Percentiles rank a stretch among this genome's conserved stretches.
Evolutionary conservation across 78 protist species (phyloP).

Genomic region (slime mould (Dictyostelium discoideum)): dicty_2.7 NC_007091.3:2382501-2383000

Average conservation of each 20-base stretch:
- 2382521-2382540: background rate
- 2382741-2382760: slow-evolving; percentile 39
- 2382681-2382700: slow-evolving; percentile 69
- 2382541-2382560: slow-evolving; percentile 60
- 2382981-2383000: background rate
- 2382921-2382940: background rate
- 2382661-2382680: slow-evolving; percentile 50
- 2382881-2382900: background rate
- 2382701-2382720: slow-evolving; percentile 60
- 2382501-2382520: slow-evolving; percentile 45
- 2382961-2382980: background rate
- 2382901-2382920: background rate
- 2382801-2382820: slow-evolving; percentile 31
- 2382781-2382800: slow-evolving; percentile 27
- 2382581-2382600: slow-evolving; percentile 45
- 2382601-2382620: slow-evolving; percentile 20
- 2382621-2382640: background rate
- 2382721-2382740: slow-evolving; percentile 11
- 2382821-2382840: slow-evolving; percentile 25
- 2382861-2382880: slow-evolving; percentile 5
- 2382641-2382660: slow-evolving; percentile 35
- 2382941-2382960: background rate
- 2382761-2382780: slow-evolving; percentile 50
- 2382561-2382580: slow-evolving; percentile 62
- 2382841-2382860: slow-evolving; percentile 45